These are phyloP conservation scores for Tricholoma bakamatsutake DNA, from an alignment of 768 basidiomycete genomes.

Conservation along the genomic window DNA sequence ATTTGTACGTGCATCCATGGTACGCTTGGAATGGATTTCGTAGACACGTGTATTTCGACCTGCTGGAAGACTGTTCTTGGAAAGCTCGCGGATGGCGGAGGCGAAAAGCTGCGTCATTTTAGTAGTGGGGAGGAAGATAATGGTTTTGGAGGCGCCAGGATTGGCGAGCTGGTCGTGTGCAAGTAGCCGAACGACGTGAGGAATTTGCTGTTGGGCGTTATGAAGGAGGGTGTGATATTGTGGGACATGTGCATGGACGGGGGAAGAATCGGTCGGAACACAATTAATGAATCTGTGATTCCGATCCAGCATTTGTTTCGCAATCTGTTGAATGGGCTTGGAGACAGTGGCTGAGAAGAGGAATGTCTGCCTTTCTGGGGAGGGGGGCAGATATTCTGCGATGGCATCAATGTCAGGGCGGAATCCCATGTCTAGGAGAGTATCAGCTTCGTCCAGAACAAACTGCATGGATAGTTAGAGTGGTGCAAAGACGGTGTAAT, in stretches of 20 bases:
- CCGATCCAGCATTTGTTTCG: slow-evolving; percentile 48
- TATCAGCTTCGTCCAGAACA: slow-evolving; percentile 90
- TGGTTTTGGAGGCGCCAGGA: slow-evolving; percentile 60
- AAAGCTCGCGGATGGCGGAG: slow-evolving; percentile 50
- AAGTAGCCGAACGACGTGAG: slow-evolving; percentile 73
- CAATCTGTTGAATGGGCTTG: slow-evolving; percentile 62
- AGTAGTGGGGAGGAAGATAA: slow-evolving; percentile 83
- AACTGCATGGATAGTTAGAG: slow-evolving; percentile 40
- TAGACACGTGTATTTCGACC: slow-evolving; percentile 49
- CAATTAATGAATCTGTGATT: slow-evolving; percentile 73
- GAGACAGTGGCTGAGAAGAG: slow-evolving; percentile 89
- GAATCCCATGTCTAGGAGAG: slow-evolving; percentile 90
- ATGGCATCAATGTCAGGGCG: slow-evolving; percentile 79
- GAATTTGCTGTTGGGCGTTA: slow-evolving; percentile 59
- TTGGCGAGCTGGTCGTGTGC: slow-evolving; percentile 82
- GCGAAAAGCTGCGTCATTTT: slow-evolving; percentile 78
- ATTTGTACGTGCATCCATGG: slow-evolving; percentile 49
- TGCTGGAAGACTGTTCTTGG: slow-evolving; percentile 40
- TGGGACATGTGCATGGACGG: slow-evolving; percentile 68
- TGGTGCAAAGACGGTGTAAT: slow-evolving; percentile 5
- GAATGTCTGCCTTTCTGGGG: slow-evolving; percentile 78
- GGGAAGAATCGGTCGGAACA: slow-evolving; percentile 51
- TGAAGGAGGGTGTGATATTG: slow-evolving; percentile 81
- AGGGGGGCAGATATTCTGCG: slow-evolving; percentile 49
- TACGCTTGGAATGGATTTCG: slow-evolving; percentile 79